Evolutionary conservation across 257 asterid genomes (phyloP), one percentile per base, ranked within the genome.

Genomic region (Verbena officinalis): DNA sequence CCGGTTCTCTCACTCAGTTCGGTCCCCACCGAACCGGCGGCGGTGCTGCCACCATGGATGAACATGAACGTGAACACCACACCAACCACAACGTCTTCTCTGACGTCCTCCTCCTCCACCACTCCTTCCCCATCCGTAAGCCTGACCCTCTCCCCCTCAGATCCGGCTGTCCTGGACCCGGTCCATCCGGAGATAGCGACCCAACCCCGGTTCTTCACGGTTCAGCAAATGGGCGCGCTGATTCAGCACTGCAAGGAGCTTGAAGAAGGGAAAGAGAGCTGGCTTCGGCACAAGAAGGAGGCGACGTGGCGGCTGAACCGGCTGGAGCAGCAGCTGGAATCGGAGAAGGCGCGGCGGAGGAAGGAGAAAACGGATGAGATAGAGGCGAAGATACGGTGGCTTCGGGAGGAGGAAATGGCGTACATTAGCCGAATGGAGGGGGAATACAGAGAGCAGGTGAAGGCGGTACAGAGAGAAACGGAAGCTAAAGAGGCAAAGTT

Each of bases 271-370:
- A 73, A 79, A 43, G 88, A 84, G 50, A 82, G 50, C 63, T 86
- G 89, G 91, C 5, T 81, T 20, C 80, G 85, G 66, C 93, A 88
- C 56, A 84, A 75, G 67, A 86, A 86, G 77, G 96, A 91, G 62
- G 84, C 93, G 15, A 74, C 91, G 16, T 88, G 95, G 97, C 77
- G 94, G 77, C 80, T 86, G 80, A 88, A 45, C 71, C 66, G 86
- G 77, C 61, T 90, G 71, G 97, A 86, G 78, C 95, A 83, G 77
- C 88, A 87, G 77, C 72, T 89, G 73, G 91, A 78, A 31, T 68
- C 89, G 31, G 94, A 86, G 80, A 90, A 87, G 69, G 73, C 73
- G 33, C 75, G 96, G 76, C 85, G 83, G 73, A 66, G 75, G 77
- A 80, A 62, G 68, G 91, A 84, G 78, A 82, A 74, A 24, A 76